These are phyloP conservation scores for Spiraea crenata DNA, from an alignment of 331 rosid species.

Conservation along the genomic window DNA sequence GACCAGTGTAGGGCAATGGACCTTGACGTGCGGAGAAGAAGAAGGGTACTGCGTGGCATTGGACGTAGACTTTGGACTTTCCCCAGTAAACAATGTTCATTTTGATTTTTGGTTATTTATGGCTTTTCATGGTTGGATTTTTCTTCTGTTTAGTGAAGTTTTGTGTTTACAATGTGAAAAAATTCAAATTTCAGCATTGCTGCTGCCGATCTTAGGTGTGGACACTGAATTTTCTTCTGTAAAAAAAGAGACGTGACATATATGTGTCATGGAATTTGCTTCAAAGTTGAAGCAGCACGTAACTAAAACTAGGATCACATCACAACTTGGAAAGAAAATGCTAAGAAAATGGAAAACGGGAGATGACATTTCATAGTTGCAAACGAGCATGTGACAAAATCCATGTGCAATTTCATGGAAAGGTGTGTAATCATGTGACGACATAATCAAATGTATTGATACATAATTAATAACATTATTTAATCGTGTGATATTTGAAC, in stretches of 20 bases:
- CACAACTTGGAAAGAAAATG: too few species aligned
- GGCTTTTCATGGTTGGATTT: background rate
- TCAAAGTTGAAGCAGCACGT: background rate
- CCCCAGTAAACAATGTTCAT: background rate
- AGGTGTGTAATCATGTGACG: too few species aligned
- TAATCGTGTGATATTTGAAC: too few species aligned
- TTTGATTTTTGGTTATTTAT: background rate
- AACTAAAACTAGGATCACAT: background rate
- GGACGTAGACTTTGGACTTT: background rate
- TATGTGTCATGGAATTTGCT: background rate
- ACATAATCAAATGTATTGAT: too few species aligned
- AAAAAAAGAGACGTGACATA: too few species aligned
- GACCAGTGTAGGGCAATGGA: background rate
- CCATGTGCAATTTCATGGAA: too few species aligned
- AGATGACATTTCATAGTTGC: too few species aligned
- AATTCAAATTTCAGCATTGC: background rate
- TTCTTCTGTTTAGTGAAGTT: background rate
- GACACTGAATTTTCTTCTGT: background rate
- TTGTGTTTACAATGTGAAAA: background rate
- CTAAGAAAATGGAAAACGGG: too few species aligned
- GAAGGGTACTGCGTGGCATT: background rate
- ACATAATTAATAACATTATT: too few species aligned
- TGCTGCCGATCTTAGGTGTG: background rate
- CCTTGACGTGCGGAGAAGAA: constrained; percentile 13
- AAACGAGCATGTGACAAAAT: too few species aligned